Percentiles rank a stretch among this genome's conserved stretches.
Evolutionary conservation across 331 rosid species (phyloP).

Genomic region (Spiraea crenata): DNA sequence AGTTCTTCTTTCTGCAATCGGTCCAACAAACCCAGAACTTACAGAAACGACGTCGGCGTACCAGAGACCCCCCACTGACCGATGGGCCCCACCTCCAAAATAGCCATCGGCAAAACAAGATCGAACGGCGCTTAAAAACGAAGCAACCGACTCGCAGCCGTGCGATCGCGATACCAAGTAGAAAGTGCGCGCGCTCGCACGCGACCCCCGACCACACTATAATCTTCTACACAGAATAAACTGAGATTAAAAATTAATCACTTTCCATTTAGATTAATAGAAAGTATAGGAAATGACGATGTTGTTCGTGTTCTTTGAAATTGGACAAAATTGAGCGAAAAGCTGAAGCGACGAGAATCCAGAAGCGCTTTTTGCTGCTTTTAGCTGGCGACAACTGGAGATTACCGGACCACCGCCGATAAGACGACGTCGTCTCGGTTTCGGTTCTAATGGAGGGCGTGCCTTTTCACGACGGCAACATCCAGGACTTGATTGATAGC

Average conservation of each 20-base stretch:
- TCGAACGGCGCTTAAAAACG: background rate
- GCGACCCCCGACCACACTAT: slow-evolving; percentile 5
- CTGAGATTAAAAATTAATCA: background rate
- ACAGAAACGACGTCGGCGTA: background rate
- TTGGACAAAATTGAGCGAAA: background rate
- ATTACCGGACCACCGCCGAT: background rate
- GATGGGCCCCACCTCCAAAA: too few species aligned
- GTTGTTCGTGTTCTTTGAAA: background rate
- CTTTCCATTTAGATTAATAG: background rate
- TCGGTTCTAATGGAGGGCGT: slow-evolving; percentile 51
- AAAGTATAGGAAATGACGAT: background rate
- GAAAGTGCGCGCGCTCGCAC: background rate
- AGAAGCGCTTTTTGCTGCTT: slow-evolving; percentile 29
- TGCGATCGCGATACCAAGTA: background rate
- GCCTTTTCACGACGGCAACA: slow-evolving; percentile 69
- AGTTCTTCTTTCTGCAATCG: too few species aligned
- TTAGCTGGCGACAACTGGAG: background rate
- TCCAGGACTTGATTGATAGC: slow-evolving; percentile 50
- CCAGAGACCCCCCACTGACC: too few species aligned
- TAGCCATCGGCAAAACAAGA: background rate
- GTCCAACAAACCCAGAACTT: background rate
- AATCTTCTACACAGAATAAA: background rate
- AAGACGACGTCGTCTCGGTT: slow-evolving; percentile 8
- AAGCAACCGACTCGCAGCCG: background rate
- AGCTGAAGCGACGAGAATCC: slow-evolving; percentile 14